Conservation (phyloP, 371 early-diverging fungal genomes). For the Zancudomyces culisetae region DNA sequence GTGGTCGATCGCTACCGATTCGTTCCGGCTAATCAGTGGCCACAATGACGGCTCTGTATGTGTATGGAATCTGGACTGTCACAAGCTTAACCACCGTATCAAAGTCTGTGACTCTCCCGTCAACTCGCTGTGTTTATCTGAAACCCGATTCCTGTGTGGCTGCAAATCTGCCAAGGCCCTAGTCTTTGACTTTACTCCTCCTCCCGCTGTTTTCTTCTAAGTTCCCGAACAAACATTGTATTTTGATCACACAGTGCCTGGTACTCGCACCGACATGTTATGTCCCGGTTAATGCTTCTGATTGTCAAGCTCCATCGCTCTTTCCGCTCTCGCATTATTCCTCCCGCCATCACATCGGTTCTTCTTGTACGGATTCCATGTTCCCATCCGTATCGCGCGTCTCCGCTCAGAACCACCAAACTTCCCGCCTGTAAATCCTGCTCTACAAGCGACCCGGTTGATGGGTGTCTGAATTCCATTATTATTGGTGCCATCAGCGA, state of each 20-base stretch:
- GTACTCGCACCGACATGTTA: conserved; percentile 8
- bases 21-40: conserved; percentile 76
- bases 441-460: conserved; percentile 1
- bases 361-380: conserved; percentile 29
- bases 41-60: conserved; percentile 77
- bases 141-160: conserved; percentile 69
- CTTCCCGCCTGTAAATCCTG: conserved; percentile 26
- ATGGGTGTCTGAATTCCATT: conserved; percentile 27
- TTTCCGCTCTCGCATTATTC: conserved; percentile 13
- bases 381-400: conserved; percentile 27
- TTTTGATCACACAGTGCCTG: conserved; percentile 10
- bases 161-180: conserved; percentile 62
- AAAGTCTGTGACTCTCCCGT: conserved; percentile 47
- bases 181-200: conserved; percentile 48
- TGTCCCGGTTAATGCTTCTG: conserved; percentile 5
- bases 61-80: conserved; percentile 86
- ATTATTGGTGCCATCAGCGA: conserved; percentile 21
- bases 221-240: conserved; percentile 4
- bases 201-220: conserved; percentile 5
- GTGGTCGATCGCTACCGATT: conserved; percentile 71
- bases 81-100: conserved; percentile 54
- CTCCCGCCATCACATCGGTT: conserved; percentile 23
- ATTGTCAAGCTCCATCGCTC: conserved; percentile 19
- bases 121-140: conserved; percentile 54
- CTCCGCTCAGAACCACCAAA: conserved; percentile 24